Percentiles rank a stretch among this genome's conserved stretches.
Conservation (phyloP, 768 basidiomycete genomes). For the Pulveroboletus sp. region DNA sequence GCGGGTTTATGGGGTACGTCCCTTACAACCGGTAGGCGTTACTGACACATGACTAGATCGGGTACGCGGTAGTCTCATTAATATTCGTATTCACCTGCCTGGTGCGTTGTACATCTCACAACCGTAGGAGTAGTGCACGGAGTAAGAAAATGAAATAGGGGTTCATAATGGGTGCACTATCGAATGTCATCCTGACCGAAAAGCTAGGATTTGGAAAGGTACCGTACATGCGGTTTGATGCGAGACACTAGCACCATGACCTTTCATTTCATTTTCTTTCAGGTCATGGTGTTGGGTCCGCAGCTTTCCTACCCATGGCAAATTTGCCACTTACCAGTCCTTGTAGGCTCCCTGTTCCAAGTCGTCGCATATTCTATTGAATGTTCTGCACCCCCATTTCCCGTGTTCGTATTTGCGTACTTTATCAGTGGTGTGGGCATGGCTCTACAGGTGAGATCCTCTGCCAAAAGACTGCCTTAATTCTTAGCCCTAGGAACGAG, state of each 20-base stretch:
- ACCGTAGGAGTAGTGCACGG: slow-evolving; percentile 13
- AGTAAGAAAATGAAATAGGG: slow-evolving; percentile 27
- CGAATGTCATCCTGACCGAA: slow-evolving; percentile 44
- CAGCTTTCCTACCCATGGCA: neutral
- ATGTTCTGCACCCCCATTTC: slow-evolving; percentile 57
- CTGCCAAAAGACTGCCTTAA: neutral
- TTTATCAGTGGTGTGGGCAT: slow-evolving; percentile 47
- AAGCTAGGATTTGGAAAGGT: slow-evolving; percentile 42
- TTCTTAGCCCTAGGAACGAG: neutral
- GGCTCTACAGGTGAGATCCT: slow-evolving; percentile 37
- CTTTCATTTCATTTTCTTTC: neutral
- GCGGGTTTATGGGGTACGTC: slow-evolving; percentile 42
- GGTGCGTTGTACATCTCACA: slow-evolving; percentile 25
- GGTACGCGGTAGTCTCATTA: slow-evolving; percentile 49
- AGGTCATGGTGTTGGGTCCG: slow-evolving; percentile 40
- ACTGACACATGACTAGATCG: slow-evolving; percentile 33
- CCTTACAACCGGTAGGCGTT: neutral
- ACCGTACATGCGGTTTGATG: neutral
- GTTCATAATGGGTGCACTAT: slow-evolving; percentile 40
- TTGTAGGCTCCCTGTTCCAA: slow-evolving; percentile 47
- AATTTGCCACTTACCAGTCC: neutral
- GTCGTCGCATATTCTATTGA: slow-evolving; percentile 50
- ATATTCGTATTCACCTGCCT: slow-evolving; percentile 49
- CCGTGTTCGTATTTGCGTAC: slow-evolving; percentile 50
- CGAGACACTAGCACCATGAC: neutral